phyloP scores from a whole-genome alignment of 2,329 filamentous ascomycete species.

The Xylariaceae sp. region DNA sequence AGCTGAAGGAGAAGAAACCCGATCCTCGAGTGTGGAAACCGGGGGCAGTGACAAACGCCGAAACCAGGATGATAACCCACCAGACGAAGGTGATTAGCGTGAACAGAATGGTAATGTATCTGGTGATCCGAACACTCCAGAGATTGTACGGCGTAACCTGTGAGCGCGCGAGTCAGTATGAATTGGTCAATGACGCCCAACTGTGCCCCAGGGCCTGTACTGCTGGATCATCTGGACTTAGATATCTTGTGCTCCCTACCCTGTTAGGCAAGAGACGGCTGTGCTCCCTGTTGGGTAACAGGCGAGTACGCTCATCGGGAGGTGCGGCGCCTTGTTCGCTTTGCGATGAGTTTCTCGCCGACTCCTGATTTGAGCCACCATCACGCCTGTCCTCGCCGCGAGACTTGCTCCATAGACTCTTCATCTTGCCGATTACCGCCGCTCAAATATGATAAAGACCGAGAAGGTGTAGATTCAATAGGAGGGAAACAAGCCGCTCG shows the following conservation, averaged over 20 bases:
- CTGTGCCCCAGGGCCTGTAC: slow-evolving; percentile 44
- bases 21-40: slow-evolving; percentile 81
- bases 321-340: slow-evolving; percentile 20
- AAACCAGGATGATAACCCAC: slow-evolving; percentile 88
- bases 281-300: slow-evolving; percentile 64
- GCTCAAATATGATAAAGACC: neutral
- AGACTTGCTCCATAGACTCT: slow-evolving; percentile 29
- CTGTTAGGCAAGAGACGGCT: slow-evolving; percentile 67
- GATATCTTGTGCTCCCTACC: slow-evolving; percentile 54
- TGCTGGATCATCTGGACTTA: slow-evolving; percentile 76
- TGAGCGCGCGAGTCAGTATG: slow-evolving; percentile 15
- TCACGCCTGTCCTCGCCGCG: slow-evolving; percentile 10
- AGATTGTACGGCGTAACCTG: slow-evolving; percentile 73
- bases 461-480: neutral
- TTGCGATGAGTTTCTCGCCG: slow-evolving; percentile 25
- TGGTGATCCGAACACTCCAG: slow-evolving; percentile 78
- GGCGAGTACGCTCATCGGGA: slow-evolving; percentile 55
- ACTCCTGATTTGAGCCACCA: slow-evolving; percentile 12
- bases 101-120: slow-evolving; percentile 74
- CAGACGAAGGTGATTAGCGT: slow-evolving; percentile 75
- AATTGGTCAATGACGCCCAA: neutral
- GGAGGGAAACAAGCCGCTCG: neutral
- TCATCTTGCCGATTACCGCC: slow-evolving; percentile 24
- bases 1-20: slow-evolving; percentile 87
- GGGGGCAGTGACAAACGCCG: slow-evolving; percentile 85